phyloP scores from a whole-genome alignment of 2,329 filamentous ascomycete genomes.

The Fusarium tuaranense region DNA sequence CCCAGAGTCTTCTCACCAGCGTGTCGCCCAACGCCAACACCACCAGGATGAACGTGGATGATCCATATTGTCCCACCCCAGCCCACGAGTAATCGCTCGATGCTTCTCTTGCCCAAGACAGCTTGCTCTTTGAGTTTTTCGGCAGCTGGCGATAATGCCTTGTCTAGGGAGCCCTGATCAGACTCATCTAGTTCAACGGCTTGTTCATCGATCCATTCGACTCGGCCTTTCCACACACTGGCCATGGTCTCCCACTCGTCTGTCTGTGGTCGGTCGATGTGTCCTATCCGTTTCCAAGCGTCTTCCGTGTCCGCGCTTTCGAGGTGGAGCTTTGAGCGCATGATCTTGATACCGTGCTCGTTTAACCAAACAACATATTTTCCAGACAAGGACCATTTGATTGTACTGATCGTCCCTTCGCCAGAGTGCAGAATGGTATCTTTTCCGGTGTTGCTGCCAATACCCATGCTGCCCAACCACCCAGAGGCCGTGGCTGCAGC shows the following conservation, averaged over 20 bases:
- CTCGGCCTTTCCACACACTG: conserved; percentile 90
- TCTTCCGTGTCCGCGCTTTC: conserved; percentile 81
- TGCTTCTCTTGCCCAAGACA: conserved; percentile 58
- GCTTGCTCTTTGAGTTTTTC: conserved; percentile 63
- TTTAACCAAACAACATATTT: conserved; percentile 97
- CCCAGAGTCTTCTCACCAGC: conserved; percentile 79
- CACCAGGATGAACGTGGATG: conserved; percentile 86
- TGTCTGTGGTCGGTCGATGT: conserved; percentile 88
- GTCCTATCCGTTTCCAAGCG: conserved; percentile 94
- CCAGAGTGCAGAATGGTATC: conserved; percentile 91
- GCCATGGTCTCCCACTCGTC: conserved; percentile 97
- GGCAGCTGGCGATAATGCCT: conserved; percentile 58
- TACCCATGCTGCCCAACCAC: conserved; percentile 90
- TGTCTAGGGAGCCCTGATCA: conserved; percentile 54
- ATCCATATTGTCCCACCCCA: conserved; percentile 99
- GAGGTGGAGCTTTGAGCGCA: conserved; percentile 88
- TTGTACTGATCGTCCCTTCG: conserved; percentile 89
- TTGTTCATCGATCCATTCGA: conserved; percentile 92
- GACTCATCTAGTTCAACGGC: conserved; percentile 78
- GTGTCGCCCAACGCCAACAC: conserved; percentile 73
- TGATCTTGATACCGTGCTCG: conserved; percentile 97
- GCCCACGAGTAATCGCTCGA: conserved; percentile 88
- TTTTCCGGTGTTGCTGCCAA: conserved; percentile 82
- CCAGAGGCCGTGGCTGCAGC: conserved; percentile 86
- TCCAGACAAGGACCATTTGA: conserved; percentile 94